Percentiles rank a stretch among this genome's conserved stretches.
phyloP scores from a whole-genome alignment of 805 yeast genomes.

The Monosporozyma solicola region DNA sequence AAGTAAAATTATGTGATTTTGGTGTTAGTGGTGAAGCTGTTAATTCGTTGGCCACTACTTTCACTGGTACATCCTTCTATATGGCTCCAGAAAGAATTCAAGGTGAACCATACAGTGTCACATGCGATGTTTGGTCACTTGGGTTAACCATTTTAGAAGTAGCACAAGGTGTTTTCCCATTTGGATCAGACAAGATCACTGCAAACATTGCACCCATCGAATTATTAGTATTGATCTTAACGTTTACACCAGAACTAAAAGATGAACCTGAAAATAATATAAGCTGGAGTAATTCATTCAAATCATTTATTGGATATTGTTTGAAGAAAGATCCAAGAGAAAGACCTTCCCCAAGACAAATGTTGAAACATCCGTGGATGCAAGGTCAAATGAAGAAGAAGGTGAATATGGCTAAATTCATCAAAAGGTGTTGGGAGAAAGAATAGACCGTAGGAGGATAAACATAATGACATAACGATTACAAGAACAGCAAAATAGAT shows the following conservation, averaged over 20 bases:
- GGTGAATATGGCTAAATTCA: conserved; percentile 83
- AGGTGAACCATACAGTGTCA: conserved; percentile 91
- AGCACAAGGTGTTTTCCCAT: conserved; percentile 87
- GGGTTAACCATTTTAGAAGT: conserved; percentile 90
- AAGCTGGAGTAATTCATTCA: conserved; percentile 73
- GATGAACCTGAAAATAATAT: conserved; percentile 74
- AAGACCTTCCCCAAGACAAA: conserved; percentile 88
- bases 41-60: conserved; percentile 89
- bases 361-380: conserved; percentile 92
- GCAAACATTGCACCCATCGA: conserved; percentile 74
- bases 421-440: conserved; percentile 57
- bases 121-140: conserved; percentile 94
- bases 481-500: background rate
- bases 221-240: conserved; percentile 67
- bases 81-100: conserved; percentile 98
- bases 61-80: conserved; percentile 94
- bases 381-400: conserved; percentile 59
- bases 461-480: background rate
- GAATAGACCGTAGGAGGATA: background rate
- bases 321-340: conserved; percentile 68
- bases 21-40: conserved; percentile 98
- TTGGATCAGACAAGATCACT: conserved; percentile 38
- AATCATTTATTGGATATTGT: conserved; percentile 73
- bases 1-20: conserved; percentile 90
- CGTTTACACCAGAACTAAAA: conserved; percentile 67